Conservation (phyloP, 2,329 filamentous ascomycete species). For the Magnaporthiopsis rhizophila region DNA sequence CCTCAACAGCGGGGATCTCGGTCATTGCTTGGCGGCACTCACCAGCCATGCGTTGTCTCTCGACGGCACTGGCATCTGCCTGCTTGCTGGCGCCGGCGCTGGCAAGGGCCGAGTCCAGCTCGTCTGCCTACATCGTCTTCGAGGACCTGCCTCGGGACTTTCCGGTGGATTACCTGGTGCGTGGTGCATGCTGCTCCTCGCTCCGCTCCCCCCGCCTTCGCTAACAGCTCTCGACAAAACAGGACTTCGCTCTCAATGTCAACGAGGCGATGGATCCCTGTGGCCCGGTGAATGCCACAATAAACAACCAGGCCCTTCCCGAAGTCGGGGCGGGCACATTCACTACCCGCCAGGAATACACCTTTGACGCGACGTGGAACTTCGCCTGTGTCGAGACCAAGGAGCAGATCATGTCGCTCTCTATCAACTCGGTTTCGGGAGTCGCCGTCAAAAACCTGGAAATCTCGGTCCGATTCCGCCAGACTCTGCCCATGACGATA, state of each 20-base stretch:
- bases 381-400: conserved; percentile 36
- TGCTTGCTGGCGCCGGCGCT: conserved; percentile 27
- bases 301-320: conserved; percentile 35
- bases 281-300: conserved; percentile 35
- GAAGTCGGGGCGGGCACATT: conserved; percentile 36
- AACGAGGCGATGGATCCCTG: conserved; percentile 36
- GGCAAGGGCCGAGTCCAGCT: conserved; percentile 17
- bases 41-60: conserved; percentile 25
- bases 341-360: conserved; percentile 26
- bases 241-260: conserved; percentile 36
- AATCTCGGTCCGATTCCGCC: conserved; percentile 38
- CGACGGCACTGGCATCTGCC: conserved; percentile 24
- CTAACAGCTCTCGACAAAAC: conserved; percentile 11
- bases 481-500: conserved; percentile 33
- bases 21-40: not conserved
- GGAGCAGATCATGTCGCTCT: conserved; percentile 36
- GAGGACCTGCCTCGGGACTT: conserved; percentile 14
- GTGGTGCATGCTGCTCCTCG: conserved; percentile 8
- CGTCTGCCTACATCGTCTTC: conserved; percentile 18
- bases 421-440: conserved; percentile 34
- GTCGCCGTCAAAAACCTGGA: conserved; percentile 27
- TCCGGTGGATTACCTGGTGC: conserved; percentile 17
- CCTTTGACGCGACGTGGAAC: conserved; percentile 36
- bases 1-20: not conserved
- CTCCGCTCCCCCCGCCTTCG: not conserved